Conservation (phyloP, 768 basidiomycete genomes). For the Rickenella mellea region DNA sequence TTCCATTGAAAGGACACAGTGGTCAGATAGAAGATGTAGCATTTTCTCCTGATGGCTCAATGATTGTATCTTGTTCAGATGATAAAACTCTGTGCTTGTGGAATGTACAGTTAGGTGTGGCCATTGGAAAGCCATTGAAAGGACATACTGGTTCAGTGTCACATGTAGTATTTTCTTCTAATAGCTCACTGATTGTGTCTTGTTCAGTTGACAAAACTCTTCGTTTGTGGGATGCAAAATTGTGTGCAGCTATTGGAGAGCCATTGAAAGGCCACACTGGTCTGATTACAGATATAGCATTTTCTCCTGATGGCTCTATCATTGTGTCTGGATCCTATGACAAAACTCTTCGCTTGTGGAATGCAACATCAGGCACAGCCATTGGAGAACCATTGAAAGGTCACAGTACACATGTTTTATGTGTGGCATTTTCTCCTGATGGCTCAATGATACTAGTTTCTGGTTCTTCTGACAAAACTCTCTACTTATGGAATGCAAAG, state of each 20-base stretch:
- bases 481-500: not conserved
- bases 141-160: conserved; percentile 10
- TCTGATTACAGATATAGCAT: conserved; percentile 11
- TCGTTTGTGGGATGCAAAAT: conserved; percentile 13
- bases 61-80: conserved; percentile 17
- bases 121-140: conserved; percentile 8
- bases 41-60: conserved; percentile 3
- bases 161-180: not conserved
- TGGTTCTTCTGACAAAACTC: no score
- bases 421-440: conserved; percentile 16
- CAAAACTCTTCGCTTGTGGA: conserved; percentile 14
- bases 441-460: no score
- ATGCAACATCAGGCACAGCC: conserved; percentile 6
- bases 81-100: conserved; percentile 24
- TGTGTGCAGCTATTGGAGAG: conserved; percentile 4
- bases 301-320: conserved; percentile 14
- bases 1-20: no score
- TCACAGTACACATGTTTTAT: conserved; percentile 10
- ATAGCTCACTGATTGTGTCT: conserved; percentile 9
- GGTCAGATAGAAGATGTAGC: no score
- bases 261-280: conserved; percentile 11
- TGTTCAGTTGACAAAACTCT: conserved; percentile 12
- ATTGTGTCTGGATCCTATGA: conserved; percentile 12
- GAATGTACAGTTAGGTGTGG: conserved; percentile 17
- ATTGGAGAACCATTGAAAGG: conserved; percentile 1